phyloP scores from a whole-genome alignment of 768 basidiomycete genomes.

The Boletus rex-veris region DNA sequence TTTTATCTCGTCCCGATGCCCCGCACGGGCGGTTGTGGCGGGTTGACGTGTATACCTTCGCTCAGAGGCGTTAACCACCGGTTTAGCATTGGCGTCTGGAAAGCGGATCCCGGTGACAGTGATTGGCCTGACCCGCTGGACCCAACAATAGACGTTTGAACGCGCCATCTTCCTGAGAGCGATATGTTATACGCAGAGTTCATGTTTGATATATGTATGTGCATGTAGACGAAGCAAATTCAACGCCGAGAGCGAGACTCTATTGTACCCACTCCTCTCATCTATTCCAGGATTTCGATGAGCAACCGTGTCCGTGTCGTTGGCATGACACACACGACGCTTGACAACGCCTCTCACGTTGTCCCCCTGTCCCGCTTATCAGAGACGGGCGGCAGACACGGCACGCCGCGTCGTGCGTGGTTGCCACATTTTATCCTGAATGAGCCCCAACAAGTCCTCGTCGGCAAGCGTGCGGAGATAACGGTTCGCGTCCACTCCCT shows the following conservation, averaged over 20 bases:
- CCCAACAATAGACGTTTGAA: constrained; percentile 29
- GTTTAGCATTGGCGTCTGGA: constrained; percentile 73
- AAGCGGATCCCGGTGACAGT: constrained; percentile 9
- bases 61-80: constrained; percentile 89
- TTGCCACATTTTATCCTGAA: constrained; percentile 56
- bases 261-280: too few relatives aligned
- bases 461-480: constrained; percentile 49
- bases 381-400: constrained; percentile 14
- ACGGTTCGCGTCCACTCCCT: constrained; percentile 41
- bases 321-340: neutral
- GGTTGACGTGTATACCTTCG: constrained; percentile 68
- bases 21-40: constrained; percentile 84
- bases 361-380: neutral
- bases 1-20: constrained; percentile 71
- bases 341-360: constrained; percentile 1
- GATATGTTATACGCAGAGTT: neutral
- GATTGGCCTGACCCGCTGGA: constrained; percentile 16
- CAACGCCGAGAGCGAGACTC: too few relatives aligned
- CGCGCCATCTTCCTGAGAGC: too few relatives aligned
- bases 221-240: too few relatives aligned
- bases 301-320: too few relatives aligned
- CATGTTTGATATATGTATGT: neutral
- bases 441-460: constrained; percentile 44
- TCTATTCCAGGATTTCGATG: too few relatives aligned
- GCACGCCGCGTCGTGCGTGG: constrained; percentile 26